A percentile compares a stretch with the other conserved stretches of the same genome.
phyloP scores from a whole-genome alignment of 1,284 basidiomycete genomes.

The Wolfiporia cocos region DNA sequence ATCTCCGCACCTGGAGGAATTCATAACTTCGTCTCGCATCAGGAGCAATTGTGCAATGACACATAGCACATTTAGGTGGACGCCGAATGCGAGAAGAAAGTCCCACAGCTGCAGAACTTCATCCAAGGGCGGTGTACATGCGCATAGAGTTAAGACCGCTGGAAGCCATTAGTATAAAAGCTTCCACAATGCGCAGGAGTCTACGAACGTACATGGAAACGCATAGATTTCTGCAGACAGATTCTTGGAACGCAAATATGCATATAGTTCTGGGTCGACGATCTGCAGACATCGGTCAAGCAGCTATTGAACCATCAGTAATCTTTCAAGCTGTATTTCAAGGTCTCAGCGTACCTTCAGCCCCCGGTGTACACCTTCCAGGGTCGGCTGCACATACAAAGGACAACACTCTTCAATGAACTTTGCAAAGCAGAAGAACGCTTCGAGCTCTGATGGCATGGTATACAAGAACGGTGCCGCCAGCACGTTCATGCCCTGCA shows the following conservation, averaged over 20 bases:
- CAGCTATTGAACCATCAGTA: conserved; percentile 45
- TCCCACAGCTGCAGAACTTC: conserved; percentile 96
- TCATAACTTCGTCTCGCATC: conserved; percentile 87
- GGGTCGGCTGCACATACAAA: conserved; percentile 90
- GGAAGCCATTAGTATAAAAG: conserved; percentile 1
- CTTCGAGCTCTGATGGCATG: conserved; percentile 93
- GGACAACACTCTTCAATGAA: conserved; percentile 95
- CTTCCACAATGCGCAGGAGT: conserved; percentile 1
- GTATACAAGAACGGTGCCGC: conserved; percentile 96
- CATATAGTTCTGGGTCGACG: conserved; percentile 83
- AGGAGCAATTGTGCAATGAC: conserved; percentile 92
- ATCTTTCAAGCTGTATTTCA: neutral
- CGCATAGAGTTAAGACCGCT: conserved; percentile 94
- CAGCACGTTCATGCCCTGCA: conserved; percentile 98
- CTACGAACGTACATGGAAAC: conserved; percentile 75
- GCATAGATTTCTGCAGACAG: conserved; percentile 98
- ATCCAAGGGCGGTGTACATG: conserved; percentile 92
- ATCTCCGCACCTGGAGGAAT: conserved; percentile 70
- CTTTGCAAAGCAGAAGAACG: conserved; percentile 91
- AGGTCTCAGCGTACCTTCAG: conserved; percentile 56
- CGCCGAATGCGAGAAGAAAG: conserved; percentile 93
- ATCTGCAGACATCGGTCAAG: conserved; percentile 89
- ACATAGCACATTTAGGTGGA: conserved; percentile 93
- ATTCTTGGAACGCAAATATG: conserved; percentile 82
- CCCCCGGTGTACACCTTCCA: conserved; percentile 92